Base-by-base conservation (phyloP, 495 filamentous ascomycete species). In the Xylaria venustula region DNA sequence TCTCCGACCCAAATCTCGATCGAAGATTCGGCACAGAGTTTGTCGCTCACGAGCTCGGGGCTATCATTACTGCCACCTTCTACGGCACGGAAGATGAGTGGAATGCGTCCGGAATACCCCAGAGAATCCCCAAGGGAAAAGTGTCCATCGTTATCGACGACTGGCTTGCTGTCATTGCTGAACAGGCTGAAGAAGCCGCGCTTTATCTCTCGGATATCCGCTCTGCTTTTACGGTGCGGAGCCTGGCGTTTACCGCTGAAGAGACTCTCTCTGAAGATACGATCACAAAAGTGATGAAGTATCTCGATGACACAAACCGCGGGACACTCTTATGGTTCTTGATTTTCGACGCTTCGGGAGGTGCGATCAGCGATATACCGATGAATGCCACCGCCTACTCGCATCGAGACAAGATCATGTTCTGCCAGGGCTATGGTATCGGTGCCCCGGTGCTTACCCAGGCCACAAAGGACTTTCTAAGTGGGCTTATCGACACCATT, bases 341-440 rank as follows among this genome's bases (percentile, higher is more conserved):
- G 57, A 85, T 87, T 45, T 81, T 81, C 42, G 76, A 85, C 55
- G 77, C 83, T 1, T 75, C 76, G 40, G 86, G 86, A 48, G 86
- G 85, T 26, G 73, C 76, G 6, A 73, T 87, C 45, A 74, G 74
- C 56, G 74, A 78, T 9, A 67, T 80, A 1, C 64, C 76, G 1
- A 66, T 71, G 42, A 74, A 81, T 37, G 73, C 65, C 1, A 83
- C 83, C 9, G 76, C 85, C n/a, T 90, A 85, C 65, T 75, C 75
- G 6, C 82, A 84, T 63, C 76, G 87, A 11, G 79, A 84, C 69
- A 83, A 85, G 60, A 54, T 88, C 7, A 80, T 83, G 69, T 82
- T 80, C 23, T 78, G 83, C 60, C 83, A 88, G 65, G 77, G 84
- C 32, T 88, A 87, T 62, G 81, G 77, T 22, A 66, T 85, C 49